phyloP scores from a whole-genome alignment of 305 asterid species.

The Fraxinus greggii region DNA sequence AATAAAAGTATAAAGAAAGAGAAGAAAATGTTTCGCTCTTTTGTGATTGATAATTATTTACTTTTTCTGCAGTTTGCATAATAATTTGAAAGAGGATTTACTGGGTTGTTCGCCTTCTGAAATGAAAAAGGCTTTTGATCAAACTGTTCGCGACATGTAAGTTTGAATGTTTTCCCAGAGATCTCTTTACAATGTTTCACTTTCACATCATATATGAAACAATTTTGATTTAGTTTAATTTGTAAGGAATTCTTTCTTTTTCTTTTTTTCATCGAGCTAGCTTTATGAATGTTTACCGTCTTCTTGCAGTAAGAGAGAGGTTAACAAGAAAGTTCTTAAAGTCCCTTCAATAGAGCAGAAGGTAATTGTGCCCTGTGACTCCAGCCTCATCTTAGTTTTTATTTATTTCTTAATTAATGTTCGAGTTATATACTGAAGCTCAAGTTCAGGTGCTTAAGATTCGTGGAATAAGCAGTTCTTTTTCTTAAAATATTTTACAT shows the following conservation, averaged over 20 bases:
- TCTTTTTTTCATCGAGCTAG: conserved; percentile 1
- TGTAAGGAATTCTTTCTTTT: background rate
- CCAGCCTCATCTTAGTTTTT: background rate
- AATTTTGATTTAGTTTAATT: background rate
- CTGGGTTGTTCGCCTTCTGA: conserved; percentile 37
- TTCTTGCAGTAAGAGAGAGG: conserved; percentile 90
- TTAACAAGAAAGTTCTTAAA: conserved; percentile 91
- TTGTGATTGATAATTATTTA: conserved; percentile 11
- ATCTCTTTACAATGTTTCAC: background rate
- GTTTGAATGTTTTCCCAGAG: conserved; percentile 27
- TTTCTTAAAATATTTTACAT: background rate
- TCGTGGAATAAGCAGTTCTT: conserved; percentile 3
- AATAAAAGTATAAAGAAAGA: background rate
- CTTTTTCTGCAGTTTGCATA: conserved; percentile 28
- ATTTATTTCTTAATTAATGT: background rate
- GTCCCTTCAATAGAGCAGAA: conserved; percentile 90
- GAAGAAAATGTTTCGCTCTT: background rate
- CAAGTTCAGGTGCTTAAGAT: background rate
- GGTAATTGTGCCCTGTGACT: conserved; percentile 35
- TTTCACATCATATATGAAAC: background rate
- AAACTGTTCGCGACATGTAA: conserved; percentile 89
- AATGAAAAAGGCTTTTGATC: conserved; percentile 94
- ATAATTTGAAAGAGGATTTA: conserved; percentile 20
- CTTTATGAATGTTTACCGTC: conserved; percentile 25
- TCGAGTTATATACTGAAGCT: background rate